phyloP scores from a whole-genome alignment of 768 basidiomycete species.

The Calocybe gangraenosa region DNA sequence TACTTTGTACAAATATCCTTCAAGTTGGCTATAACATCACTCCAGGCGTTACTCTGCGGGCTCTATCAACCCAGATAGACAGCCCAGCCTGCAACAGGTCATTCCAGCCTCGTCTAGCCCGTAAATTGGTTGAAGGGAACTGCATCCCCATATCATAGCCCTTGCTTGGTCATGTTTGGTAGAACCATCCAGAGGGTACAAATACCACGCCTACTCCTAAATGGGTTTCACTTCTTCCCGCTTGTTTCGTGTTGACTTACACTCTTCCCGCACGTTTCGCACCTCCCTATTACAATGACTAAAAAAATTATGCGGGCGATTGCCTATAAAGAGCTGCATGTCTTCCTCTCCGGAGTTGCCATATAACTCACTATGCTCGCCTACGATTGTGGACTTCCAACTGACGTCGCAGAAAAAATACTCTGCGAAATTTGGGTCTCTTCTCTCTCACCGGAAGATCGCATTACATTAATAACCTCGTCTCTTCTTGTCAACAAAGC shows the following conservation, averaged over 20 bases:
- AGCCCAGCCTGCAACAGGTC: too few species aligned
- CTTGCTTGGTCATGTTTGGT: not conserved
- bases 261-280: too few species aligned
- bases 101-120: too few species aligned
- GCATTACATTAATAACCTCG: slow-evolving; percentile 26
- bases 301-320: not conserved
- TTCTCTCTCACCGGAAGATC: slow-evolving; percentile 22
- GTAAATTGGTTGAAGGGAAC: too few species aligned
- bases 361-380: not conserved
- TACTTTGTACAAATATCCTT: too few species aligned
- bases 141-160: too few species aligned
- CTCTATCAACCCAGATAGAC: too few species aligned
- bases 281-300: too few species aligned
- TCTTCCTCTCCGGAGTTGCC: not conserved
- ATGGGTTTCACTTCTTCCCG: not conserved
- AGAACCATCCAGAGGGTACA: not conserved
- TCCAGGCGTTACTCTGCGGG: too few species aligned
- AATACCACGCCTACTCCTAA: too few species aligned
- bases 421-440: slow-evolving; percentile 26
- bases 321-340: not conserved
- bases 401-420: slow-evolving; percentile 17
- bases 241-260: not conserved
- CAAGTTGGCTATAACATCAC: too few species aligned
- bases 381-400: slow-evolving; percentile 1
- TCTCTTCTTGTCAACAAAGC: slow-evolving; percentile 24